phyloP scores from a whole-genome alignment of 1,139 yeast genomes.

The Meyerozyma athensensis region DNA sequence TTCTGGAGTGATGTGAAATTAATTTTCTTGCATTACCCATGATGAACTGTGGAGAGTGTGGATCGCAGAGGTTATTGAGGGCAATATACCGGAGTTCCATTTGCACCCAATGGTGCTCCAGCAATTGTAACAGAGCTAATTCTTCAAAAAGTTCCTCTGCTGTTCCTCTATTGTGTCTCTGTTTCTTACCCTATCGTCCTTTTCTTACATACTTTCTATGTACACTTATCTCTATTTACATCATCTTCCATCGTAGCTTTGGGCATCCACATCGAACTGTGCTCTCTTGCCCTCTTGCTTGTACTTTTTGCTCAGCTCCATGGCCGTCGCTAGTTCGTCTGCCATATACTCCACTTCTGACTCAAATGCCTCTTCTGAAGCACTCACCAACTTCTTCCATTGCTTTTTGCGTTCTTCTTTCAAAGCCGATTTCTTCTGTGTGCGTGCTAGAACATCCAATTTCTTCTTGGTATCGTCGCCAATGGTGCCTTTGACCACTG shows the following conservation, averaged over 20 bases:
- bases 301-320: conserved; percentile 33
- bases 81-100: no score
- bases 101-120: no score
- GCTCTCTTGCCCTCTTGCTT: conserved; percentile 30
- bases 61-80: no score
- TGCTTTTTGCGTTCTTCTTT: conserved; percentile 40
- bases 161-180: neutral
- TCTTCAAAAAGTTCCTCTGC: neutral
- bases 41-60: no score
- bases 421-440: conserved; percentile 37
- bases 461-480: conserved; percentile 29
- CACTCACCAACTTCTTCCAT: conserved; percentile 36
- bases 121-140: no score
- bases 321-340: conserved; percentile 32
- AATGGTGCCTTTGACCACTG: conserved; percentile 31
- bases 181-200: neutral
- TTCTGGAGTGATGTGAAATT: no score
- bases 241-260: conserved; percentile 17
- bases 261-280: conserved; percentile 20
- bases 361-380: conserved; percentile 29
- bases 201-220: neutral
- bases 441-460: conserved; percentile 34
- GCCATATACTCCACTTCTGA: conserved; percentile 29
- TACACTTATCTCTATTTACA: neutral
- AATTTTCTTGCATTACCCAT: no score